Evolutionary conservation across 257 asterid genomes (phyloP).

Genomic region (Misopates orontium): DNA sequence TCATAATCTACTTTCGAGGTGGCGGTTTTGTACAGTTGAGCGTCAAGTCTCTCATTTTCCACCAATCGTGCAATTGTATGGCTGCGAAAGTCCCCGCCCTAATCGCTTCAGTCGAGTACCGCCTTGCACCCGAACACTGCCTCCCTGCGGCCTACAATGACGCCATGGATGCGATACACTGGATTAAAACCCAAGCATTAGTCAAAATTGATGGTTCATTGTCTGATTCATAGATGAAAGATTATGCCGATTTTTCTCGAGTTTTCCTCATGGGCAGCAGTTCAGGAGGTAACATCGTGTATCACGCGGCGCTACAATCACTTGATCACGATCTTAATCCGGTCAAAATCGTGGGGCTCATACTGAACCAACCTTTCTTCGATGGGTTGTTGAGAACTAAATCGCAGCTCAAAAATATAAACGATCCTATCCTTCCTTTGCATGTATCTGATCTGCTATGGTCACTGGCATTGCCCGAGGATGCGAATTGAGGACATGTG

Average conservation of each 20-base stretch:
- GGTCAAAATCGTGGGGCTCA: conserved; percentile 55
- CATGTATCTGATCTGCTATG: conserved; percentile 56
- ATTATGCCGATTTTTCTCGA: conserved; percentile 51
- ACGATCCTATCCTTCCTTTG: conserved; percentile 45
- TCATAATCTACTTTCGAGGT: conserved; percentile 60
- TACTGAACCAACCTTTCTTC: conserved; percentile 59
- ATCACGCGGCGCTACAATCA: conserved; percentile 41
- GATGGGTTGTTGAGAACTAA: conserved; percentile 52
- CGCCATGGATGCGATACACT: conserved; percentile 56
- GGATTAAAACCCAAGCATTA: conserved; percentile 45
- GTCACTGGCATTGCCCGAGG: conserved; percentile 65
- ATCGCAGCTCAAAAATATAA: conserved; percentile 42
- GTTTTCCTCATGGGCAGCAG: conserved; percentile 69
- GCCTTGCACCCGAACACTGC: conserved; percentile 71
- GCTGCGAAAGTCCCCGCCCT: conserved; percentile 54
- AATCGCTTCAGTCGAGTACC: conserved; percentile 60
- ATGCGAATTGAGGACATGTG: conserved; percentile 54
- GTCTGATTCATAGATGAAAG: conserved; percentile 60
- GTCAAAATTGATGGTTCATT: neutral
- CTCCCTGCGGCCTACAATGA: conserved; percentile 84
- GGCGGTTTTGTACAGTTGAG: conserved; percentile 58
- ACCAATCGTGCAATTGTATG: conserved; percentile 38
- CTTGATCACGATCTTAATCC: conserved; percentile 43
- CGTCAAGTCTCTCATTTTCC: conserved; percentile 31
- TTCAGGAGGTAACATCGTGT: conserved; percentile 61